These are phyloP conservation scores for Perkinsus chesapeaki DNA, from an alignment of 169 alveolate species.

Conservation along the genomic window DNA sequence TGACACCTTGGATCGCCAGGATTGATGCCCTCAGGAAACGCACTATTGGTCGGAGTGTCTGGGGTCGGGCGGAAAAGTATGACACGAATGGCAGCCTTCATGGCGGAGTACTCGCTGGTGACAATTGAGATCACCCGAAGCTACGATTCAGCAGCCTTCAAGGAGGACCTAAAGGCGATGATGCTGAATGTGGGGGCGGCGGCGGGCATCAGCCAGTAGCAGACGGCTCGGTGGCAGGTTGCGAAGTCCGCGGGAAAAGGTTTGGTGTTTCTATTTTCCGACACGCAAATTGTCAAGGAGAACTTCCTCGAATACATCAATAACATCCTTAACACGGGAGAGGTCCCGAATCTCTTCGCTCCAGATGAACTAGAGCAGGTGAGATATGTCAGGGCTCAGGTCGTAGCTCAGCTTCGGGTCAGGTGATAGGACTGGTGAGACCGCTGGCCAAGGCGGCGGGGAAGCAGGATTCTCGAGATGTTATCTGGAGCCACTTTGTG, in stretches of 20 bases:
- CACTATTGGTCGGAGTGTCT: conserved; percentile 74
- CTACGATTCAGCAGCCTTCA: conserved; percentile 65
- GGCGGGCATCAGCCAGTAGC: background rate
- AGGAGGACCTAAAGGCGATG: conserved; percentile 72
- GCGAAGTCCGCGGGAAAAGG: conserved; percentile 41
- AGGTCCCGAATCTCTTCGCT: conserved; percentile 84
- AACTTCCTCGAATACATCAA: conserved; percentile 83
- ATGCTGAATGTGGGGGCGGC: conserved; percentile 39
- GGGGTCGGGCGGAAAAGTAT: conserved; percentile 79
- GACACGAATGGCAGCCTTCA: conserved; percentile 63
- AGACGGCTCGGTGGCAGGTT: background rate
- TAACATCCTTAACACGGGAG: conserved; percentile 82
- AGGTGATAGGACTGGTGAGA: conserved; percentile 53
- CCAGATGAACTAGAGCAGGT: conserved; percentile 71
- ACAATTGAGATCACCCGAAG: conserved; percentile 68
- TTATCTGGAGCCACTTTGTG: conserved; percentile 44
- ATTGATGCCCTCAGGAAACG: conserved; percentile 42
- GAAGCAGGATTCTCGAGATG: conserved; percentile 69
- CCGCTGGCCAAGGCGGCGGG: conserved; percentile 76
- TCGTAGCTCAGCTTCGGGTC: conserved; percentile 17
- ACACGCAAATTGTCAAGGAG: conserved; percentile 78
- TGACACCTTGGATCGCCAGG: no score
- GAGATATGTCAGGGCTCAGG: conserved; percentile 15
- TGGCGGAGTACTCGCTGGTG: conserved; percentile 49
- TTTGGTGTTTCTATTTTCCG: conserved; percentile 73